Conservation (phyloP, 2,329 filamentous ascomycete genomes). For the Dendryphion nanum region DNA sequence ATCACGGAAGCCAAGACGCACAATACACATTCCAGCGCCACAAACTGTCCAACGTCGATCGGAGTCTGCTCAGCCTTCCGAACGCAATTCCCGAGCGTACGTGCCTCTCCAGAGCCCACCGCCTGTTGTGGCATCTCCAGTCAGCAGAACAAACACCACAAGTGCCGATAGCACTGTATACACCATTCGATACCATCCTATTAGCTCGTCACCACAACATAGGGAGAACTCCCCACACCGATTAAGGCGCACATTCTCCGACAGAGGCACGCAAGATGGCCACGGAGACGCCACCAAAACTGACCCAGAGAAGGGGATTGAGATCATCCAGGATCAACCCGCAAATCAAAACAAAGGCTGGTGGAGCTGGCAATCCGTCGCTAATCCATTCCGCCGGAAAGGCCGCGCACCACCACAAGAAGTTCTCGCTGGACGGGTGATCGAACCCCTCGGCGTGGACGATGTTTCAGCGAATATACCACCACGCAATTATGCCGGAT, state of each 20-base stretch:
- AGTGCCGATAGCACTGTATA: conserved; percentile 65
- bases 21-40: conserved; percentile 33
- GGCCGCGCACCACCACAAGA: conserved; percentile 60
- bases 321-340: conserved; percentile 10
- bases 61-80: conserved; percentile 19
- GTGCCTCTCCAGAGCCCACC: conserved; percentile 42
- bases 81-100: conserved; percentile 27
- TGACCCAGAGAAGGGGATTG: conserved; percentile 33
- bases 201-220: conserved; percentile 42
- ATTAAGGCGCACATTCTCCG: conserved; percentile 7
- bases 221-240: conserved; percentile 8
- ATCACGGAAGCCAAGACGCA: conserved; percentile 27
- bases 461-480: conserved; percentile 35
- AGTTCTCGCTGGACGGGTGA: conserved; percentile 56
- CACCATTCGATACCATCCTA: conserved; percentile 60
- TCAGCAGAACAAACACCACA: conserved; percentile 60
- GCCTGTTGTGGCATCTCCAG: conserved; percentile 51
- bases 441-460: conserved; percentile 40
- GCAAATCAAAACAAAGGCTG: conserved; percentile 18
- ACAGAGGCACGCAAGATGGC: conserved; percentile 4
- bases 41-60: conserved; percentile 27
- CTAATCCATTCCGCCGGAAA: conserved; percentile 59
- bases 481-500: conserved; percentile 44
- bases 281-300: conserved; percentile 10
- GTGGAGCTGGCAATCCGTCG: conserved; percentile 51